Percentiles rank a stretch among this genome's conserved stretches.
Evolutionary conservation across 768 basidiomycete species (phyloP).

Genomic region (Collybia mongolica): DNA sequence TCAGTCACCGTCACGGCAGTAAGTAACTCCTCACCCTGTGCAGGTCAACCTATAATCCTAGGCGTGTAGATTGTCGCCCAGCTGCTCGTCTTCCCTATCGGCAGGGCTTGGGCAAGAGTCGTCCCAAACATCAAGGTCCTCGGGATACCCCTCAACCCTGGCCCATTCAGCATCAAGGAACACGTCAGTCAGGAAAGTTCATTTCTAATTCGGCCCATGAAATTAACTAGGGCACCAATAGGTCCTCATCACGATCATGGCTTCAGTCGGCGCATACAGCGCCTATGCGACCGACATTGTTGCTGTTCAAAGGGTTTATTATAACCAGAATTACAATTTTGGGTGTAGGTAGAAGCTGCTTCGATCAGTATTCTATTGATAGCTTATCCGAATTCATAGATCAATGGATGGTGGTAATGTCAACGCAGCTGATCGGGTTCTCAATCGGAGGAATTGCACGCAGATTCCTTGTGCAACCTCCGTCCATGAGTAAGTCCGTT

Average conservation of each 20-base stretch:
- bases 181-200: constrained; percentile 37
- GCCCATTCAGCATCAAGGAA: constrained; percentile 76
- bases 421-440: constrained; percentile 78
- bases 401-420: constrained; percentile 80
- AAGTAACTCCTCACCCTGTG: constrained; percentile 25
- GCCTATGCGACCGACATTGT: constrained; percentile 79
- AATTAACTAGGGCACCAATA: constrained; percentile 13
- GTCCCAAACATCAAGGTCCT: constrained; percentile 53
- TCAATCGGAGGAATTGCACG: constrained; percentile 72
- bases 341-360: constrained; percentile 37
- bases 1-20: constrained; percentile 57
- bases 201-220: constrained; percentile 2
- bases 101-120: constrained; percentile 54
- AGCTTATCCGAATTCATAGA: constrained; percentile 34
- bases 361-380: background rate
- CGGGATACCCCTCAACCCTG: constrained; percentile 57
- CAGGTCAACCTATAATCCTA: background rate
- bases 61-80: constrained; percentile 59
- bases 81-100: constrained; percentile 65
- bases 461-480: constrained; percentile 75
- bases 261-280: constrained; percentile 37
- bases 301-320: constrained; percentile 75
- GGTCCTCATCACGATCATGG: constrained; percentile 59
- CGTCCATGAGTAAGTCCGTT: constrained; percentile 57
- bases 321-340: constrained; percentile 62